These are phyloP conservation scores for Ochetophila trinervis DNA, from an alignment of 306 rosid species.

Conservation along the genomic window DNA sequence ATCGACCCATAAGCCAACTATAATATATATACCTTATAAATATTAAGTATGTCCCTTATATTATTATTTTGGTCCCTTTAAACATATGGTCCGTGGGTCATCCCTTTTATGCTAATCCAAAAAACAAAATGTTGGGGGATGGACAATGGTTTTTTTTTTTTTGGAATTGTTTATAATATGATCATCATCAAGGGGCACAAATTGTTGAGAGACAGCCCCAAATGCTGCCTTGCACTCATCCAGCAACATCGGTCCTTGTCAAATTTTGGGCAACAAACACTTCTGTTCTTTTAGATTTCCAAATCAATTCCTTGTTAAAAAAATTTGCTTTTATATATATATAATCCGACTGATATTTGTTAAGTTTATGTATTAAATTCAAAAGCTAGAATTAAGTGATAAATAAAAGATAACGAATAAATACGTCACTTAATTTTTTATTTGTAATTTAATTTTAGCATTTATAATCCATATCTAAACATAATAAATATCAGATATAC, in stretches of 20 bases:
- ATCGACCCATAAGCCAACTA: slow-evolving; percentile 3
- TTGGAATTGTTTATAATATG: slow-evolving; percentile 1
- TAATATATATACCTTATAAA: too few relatives aligned
- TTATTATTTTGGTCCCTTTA: background rate
- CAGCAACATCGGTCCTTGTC: slow-evolving; percentile 47
- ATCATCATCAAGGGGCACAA: background rate
- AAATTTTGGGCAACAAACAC: slow-evolving; percentile 25
- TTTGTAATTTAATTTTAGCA: too few relatives aligned
- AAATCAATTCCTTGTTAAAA: too few relatives aligned
- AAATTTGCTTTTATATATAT: too few relatives aligned
- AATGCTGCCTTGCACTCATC: slow-evolving; percentile 31
- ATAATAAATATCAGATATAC: too few relatives aligned
- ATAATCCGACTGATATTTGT: too few relatives aligned
- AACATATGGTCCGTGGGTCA: slow-evolving; percentile 16
- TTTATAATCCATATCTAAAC: too few relatives aligned
- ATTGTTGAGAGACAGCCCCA: slow-evolving; percentile 3
- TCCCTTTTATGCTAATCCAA: slow-evolving; percentile 7
- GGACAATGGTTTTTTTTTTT: background rate
- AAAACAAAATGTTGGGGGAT: background rate
- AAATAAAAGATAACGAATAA: too few relatives aligned
- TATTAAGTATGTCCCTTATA: background rate
- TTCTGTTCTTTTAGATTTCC: too few relatives aligned
- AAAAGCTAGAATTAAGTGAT: too few relatives aligned
- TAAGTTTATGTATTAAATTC: too few relatives aligned
- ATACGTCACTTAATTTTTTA: too few relatives aligned